These are phyloP conservation scores for Dictyostelium capitatum DNA, from an alignment of 78 protist species.

Conservation along the genomic window DNA sequence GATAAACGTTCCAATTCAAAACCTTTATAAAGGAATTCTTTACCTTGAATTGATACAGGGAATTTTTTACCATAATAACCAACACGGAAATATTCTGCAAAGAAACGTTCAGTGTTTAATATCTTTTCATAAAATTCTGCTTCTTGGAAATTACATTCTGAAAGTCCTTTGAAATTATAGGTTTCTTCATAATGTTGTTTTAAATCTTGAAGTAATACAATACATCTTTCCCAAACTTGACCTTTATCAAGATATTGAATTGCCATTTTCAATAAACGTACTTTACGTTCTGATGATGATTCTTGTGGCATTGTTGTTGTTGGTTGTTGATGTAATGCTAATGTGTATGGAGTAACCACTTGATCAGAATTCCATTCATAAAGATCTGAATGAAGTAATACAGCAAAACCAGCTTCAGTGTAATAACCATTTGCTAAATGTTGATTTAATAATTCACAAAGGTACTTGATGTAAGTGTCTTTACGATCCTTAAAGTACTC, in stretches of 20 bases:
- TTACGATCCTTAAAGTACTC: slow-evolving; percentile 86
- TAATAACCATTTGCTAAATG: slow-evolving; percentile 74
- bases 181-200: slow-evolving; percentile 29
- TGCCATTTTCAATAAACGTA: slow-evolving; percentile 42
- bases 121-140: slow-evolving; percentile 82
- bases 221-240: slow-evolving; percentile 86
- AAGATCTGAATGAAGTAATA: slow-evolving; percentile 76
- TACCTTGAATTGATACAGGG: slow-evolving; percentile 72
- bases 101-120: slow-evolving; percentile 73
- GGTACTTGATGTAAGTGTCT: slow-evolving; percentile 86
- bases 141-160: slow-evolving; percentile 55
- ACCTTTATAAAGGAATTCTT: slow-evolving; percentile 86
- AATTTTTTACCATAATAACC: slow-evolving; percentile 88
- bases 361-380: slow-evolving; percentile 68
- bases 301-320: slow-evolving; percentile 53
- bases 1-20: slow-evolving; percentile 82
- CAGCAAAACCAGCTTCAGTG: slow-evolving; percentile 87
- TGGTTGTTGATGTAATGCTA: neutral
- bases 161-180: slow-evolving; percentile 47
- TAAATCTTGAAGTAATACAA: slow-evolving; percentile 51
- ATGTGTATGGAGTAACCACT: neutral
- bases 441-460: slow-evolving; percentile 76
- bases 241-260: slow-evolving; percentile 80
- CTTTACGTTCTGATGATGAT: slow-evolving; percentile 61
- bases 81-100: slow-evolving; percentile 85